Evolutionary conservation across 1,139 yeast genomes (phyloP).

Genomic region (Saccharomyces pastorianus): DNA sequence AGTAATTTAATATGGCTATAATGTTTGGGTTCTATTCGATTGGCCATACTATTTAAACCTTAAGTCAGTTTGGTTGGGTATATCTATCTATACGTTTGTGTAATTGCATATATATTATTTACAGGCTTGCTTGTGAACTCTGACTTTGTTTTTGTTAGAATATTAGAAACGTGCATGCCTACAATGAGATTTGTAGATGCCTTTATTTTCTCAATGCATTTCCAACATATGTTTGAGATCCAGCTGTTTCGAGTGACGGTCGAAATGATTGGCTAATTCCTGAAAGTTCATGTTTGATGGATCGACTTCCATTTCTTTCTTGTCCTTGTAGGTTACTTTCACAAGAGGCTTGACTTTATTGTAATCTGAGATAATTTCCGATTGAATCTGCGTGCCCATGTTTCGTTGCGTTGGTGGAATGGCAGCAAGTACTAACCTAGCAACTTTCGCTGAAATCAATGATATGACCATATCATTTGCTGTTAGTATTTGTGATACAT

Average conservation of each 20-base stretch:
- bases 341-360: slow-evolving; percentile 50
- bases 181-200: background rate
- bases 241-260: slow-evolving; percentile 63
- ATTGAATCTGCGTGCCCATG: slow-evolving; percentile 41
- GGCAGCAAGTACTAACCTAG: slow-evolving; percentile 70
- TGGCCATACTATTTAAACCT: background rate
- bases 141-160: background rate
- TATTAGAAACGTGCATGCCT: background rate
- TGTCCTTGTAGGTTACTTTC: slow-evolving; percentile 76
- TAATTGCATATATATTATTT: background rate
- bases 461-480: background rate
- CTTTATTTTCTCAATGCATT: slow-evolving; percentile 14
- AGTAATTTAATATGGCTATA: background rate
- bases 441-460: slow-evolving; percentile 49
- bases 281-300: slow-evolving; percentile 47
- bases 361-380: slow-evolving; percentile 42
- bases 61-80: background rate
- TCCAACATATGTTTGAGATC: slow-evolving; percentile 59
- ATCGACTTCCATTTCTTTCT: slow-evolving; percentile 58
- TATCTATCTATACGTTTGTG: background rate
- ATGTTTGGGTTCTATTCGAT: background rate
- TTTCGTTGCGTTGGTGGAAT: slow-evolving; percentile 64
- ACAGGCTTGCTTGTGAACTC: background rate
- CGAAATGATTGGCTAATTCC: slow-evolving; percentile 51
- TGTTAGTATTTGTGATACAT: background rate